These are phyloP conservation scores for Chalciporus sphaerocephalus DNA, from an alignment of 768 basidiomycete genomes.

Conservation along the genomic window DNA sequence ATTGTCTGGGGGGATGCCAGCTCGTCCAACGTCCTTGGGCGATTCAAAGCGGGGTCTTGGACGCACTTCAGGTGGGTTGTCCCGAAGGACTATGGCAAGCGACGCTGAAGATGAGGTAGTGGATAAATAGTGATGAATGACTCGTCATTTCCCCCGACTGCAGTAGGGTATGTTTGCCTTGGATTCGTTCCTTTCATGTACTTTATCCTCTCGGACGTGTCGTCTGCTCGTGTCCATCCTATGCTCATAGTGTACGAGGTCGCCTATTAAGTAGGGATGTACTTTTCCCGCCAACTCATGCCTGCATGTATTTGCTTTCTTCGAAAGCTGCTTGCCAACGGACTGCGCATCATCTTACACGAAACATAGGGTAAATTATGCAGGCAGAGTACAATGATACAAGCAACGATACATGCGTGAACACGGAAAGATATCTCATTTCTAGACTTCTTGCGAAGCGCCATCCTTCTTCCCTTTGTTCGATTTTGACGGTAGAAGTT, in stretches of 20 bases:
- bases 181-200: neutral
- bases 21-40: slow-evolving; percentile 13
- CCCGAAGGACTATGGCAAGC: slow-evolving; percentile 76
- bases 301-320: too few species aligned
- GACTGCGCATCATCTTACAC: slow-evolving; percentile 16
- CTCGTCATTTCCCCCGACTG: neutral
- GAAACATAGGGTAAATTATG: slow-evolving; percentile 31
- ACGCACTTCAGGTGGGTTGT: slow-evolving; percentile 46
- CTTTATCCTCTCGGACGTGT: neutral
- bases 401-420: slow-evolving; percentile 12
- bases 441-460: slow-evolving; percentile 48
- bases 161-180: neutral
- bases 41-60: slow-evolving; percentile 40
- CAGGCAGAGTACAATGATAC: slow-evolving; percentile 22
- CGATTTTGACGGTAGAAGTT: slow-evolving; percentile 42
- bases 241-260: too few species aligned
- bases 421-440: neutral
- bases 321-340: too few species aligned
- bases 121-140: slow-evolving; percentile 20
- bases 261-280: too few species aligned
- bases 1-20: slow-evolving; percentile 36
- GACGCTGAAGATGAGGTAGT: slow-evolving; percentile 78
- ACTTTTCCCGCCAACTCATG: too few species aligned
- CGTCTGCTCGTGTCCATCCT: neutral
- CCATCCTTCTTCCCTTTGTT: slow-evolving; percentile 47